A percentile compares a stretch with the other conserved stretches of the same genome.
Evolutionary conservation across 169 alveolate species (phyloP).

Genomic region (Besnoitia besnoiti): DNA sequence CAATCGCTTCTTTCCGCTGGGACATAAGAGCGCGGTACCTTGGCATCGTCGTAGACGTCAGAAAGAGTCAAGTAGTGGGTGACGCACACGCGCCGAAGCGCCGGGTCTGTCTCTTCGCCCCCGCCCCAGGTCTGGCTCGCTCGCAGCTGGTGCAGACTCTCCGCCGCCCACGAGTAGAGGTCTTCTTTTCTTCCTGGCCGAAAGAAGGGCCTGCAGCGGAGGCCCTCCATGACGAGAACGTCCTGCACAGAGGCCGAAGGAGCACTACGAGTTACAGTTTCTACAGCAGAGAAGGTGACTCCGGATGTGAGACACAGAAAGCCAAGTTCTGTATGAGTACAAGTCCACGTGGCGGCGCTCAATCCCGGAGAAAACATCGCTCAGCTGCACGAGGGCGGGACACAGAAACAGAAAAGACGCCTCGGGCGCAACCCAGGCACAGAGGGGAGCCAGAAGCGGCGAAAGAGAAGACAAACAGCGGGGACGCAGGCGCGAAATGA

Average conservation of each 20-base stretch:
- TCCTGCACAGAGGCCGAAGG: too few species aligned
- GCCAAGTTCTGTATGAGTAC: too few species aligned
- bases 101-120: neutral
- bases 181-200: constrained; percentile 8
- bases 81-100: neutral
- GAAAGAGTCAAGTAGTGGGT: constrained; percentile 30
- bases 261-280: too few species aligned
- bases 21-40: neutral
- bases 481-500: too few species aligned
- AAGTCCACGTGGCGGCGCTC: too few species aligned
- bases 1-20: too few species aligned
- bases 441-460: neutral
- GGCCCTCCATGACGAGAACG: neutral
- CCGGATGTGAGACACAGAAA: too few species aligned
- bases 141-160: neutral
- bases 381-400: too few species aligned
- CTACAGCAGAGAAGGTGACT: too few species aligned
- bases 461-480: neutral
- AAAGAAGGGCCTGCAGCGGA: constrained; percentile 27
- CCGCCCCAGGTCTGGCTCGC: neutral
- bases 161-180: constrained; percentile 36
- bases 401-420: neutral
- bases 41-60: constrained; percentile 12
- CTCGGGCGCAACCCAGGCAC: neutral
- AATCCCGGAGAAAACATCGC: too few species aligned